Percentiles rank a stretch among this genome's conserved stretches.
Conservation (phyloP, 2,329 filamentous ascomycete species). For the Akanthomyces muscarius region DNA sequence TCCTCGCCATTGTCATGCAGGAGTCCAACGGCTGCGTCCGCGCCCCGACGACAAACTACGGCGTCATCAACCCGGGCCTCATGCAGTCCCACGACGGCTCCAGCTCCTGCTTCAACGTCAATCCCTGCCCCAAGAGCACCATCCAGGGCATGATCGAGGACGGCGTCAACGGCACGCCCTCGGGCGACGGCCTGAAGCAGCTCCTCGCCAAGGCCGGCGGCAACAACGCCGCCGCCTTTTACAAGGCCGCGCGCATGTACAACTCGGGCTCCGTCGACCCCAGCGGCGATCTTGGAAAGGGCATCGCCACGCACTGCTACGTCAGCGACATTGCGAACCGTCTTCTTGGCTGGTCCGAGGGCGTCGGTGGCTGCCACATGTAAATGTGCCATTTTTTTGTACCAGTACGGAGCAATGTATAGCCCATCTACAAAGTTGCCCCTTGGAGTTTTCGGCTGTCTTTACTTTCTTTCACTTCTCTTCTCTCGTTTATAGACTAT, state of each 20-base stretch:
- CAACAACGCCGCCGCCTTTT: slow-evolving; percentile 36
- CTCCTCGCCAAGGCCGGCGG: slow-evolving; percentile 29
- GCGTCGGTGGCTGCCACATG: slow-evolving; percentile 6
- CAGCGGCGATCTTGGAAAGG: slow-evolving; percentile 34
- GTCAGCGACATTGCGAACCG: slow-evolving; percentile 42
- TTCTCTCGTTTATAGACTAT: neutral
- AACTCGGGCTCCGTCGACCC: slow-evolving; percentile 42
- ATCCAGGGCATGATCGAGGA: slow-evolving; percentile 35
- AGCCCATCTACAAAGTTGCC: neutral
- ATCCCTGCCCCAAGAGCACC: slow-evolving; percentile 24
- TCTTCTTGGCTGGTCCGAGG: slow-evolving; percentile 11
- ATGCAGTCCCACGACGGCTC: slow-evolving; percentile 36
- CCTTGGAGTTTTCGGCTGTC: neutral
- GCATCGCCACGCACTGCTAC: slow-evolving; percentile 47
- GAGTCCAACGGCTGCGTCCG: slow-evolving; percentile 43
- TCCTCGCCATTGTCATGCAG: slow-evolving; percentile 42
- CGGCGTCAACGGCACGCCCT: slow-evolving; percentile 37
- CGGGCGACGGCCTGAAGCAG: slow-evolving; percentile 40
- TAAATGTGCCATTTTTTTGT: neutral
- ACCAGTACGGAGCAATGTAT: neutral
- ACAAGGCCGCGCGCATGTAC: slow-evolving; percentile 45
- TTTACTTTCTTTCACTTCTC: neutral
- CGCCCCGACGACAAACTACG: slow-evolving; percentile 36
- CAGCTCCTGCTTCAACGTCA: slow-evolving; percentile 32
- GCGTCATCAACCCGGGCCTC: slow-evolving; percentile 40